A percentile compares a stretch with the other conserved stretches of the same genome.
Evolutionary conservation across 1,284 basidiomycete genomes (phyloP).

Genomic region (Sphagnurus paluster): DNA sequence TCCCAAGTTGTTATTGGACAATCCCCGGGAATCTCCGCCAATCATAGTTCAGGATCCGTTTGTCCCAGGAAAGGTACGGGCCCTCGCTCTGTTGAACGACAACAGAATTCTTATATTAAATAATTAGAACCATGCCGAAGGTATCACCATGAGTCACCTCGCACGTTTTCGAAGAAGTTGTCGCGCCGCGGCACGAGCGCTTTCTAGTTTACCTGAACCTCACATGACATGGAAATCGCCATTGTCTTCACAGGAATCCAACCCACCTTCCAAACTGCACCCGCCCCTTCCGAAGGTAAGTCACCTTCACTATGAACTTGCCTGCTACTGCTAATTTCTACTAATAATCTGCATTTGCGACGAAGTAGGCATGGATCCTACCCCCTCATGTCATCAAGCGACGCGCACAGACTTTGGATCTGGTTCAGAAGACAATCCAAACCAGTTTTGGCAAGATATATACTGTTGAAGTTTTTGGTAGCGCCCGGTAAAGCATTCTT

Average conservation of each 20-base stretch:
- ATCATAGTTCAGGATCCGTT: slow-evolving; percentile 11
- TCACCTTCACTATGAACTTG: not conserved
- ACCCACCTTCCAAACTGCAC: no score
- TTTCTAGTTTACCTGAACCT: no score
- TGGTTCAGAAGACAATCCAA: slow-evolving; percentile 28
- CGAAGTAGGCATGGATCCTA: not conserved
- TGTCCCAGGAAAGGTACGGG: slow-evolving; percentile 4
- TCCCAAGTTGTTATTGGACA: slow-evolving; percentile 9
- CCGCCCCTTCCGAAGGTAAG: no score
- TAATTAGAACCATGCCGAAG: slow-evolving; percentile 14
- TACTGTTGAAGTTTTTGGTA: slow-evolving; percentile 45
- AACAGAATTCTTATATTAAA: not conserved
- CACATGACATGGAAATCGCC: no score
- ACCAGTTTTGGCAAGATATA: slow-evolving; percentile 35
- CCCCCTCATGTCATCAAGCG: not conserved
- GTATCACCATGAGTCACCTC: no score
- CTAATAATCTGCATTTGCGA: not conserved
- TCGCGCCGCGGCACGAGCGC: no score
- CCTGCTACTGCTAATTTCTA: not conserved
- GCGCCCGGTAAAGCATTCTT: slow-evolving; percentile 33
- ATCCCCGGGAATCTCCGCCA: slow-evolving; percentile 5
- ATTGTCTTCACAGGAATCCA: no score
- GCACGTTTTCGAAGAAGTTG: no score
- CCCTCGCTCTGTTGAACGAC: not conserved
- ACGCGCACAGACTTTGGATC: slow-evolving; percentile 10